Evolutionary conservation across 73 alveolate species (phyloP).

Genomic region (Uronychia setigera): DNA sequence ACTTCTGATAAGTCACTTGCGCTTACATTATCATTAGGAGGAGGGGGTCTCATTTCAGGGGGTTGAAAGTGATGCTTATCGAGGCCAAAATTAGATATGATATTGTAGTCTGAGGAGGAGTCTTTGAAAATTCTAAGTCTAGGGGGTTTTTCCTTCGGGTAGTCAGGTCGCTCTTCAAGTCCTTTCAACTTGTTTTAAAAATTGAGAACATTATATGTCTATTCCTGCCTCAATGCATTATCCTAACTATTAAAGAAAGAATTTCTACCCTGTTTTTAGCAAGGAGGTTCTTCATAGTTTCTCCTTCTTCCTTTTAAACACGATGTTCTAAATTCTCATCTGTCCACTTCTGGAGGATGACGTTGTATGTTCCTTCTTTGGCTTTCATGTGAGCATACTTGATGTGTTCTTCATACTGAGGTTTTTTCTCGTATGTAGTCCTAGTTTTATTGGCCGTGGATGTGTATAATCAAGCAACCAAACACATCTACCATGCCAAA

Average conservation of each 20-base stretch:
- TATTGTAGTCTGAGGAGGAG: slow-evolving; percentile 72
- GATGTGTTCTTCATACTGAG: too few species aligned
- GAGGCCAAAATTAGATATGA: slow-evolving; percentile 76
- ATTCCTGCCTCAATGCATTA: slow-evolving; percentile 83
- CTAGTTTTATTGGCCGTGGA: too few species aligned
- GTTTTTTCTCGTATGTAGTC: too few species aligned
- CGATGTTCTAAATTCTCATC: slow-evolving; percentile 4
- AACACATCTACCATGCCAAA: too few species aligned
- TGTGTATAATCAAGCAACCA: too few species aligned
- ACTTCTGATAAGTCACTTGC: neutral
- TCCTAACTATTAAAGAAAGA: too few species aligned
- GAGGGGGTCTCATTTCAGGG: slow-evolving; percentile 89
- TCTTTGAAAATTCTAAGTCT: slow-evolving; percentile 41
- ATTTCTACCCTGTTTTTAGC: slow-evolving; percentile 85
- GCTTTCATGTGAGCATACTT: too few species aligned
- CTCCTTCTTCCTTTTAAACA: slow-evolving; percentile 61
- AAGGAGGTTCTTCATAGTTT: slow-evolving; percentile 56
- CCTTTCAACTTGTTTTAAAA: slow-evolving; percentile 91
- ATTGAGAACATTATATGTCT: slow-evolving; percentile 87
- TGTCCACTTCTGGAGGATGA: slow-evolving; percentile 21
- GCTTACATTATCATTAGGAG: neutral
- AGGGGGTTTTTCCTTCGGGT: slow-evolving; percentile 84
- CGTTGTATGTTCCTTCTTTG: slow-evolving; percentile 27
- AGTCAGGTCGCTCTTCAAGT: slow-evolving; percentile 86
- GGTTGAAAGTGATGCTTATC: slow-evolving; percentile 82